Conservation (phyloP, 73 alveolate genomes). For the Uronychia setigera region DNA sequence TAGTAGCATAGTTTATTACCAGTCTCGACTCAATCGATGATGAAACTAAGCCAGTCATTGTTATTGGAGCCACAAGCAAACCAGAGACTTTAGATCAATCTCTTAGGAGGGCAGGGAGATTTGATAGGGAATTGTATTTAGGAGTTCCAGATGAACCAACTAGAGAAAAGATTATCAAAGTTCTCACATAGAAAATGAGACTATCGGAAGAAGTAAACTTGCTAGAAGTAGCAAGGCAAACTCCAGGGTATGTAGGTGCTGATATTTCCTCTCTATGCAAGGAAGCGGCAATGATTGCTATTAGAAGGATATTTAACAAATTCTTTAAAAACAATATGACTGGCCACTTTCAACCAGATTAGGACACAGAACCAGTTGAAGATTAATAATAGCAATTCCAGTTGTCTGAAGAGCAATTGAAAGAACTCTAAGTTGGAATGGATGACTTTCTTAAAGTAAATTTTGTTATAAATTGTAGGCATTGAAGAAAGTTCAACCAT, state of each 20-base stretch:
- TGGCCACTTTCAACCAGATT: too few species aligned
- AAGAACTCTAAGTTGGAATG: conserved; percentile 54
- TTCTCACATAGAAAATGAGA: conserved; percentile 76
- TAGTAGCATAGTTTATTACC: conserved; percentile 97
- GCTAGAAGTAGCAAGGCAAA: conserved; percentile 88
- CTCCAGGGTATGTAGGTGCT: conserved; percentile 99
- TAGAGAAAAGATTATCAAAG: conserved; percentile 83
- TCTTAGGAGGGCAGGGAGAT: conserved; percentile 99
- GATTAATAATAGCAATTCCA: background rate
- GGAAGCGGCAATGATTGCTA: conserved; percentile 92
- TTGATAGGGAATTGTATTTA: conserved; percentile 98
- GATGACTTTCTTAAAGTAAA: conserved; percentile 89
- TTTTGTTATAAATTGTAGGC: background rate
- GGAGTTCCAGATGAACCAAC: conserved; percentile 97
- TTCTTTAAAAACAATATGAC: background rate
- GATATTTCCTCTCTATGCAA: conserved; percentile 92
- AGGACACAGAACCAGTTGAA: conserved; percentile 9
- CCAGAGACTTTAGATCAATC: conserved; percentile 98
- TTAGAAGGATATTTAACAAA: conserved; percentile 54
- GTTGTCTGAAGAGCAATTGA: conserved; percentile 14
- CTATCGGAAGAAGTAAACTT: conserved; percentile 75
- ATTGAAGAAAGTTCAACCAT: conserved; percentile 94
- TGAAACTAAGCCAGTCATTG: conserved; percentile 72
- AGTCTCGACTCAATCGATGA: conserved; percentile 96
- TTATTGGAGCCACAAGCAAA: conserved; percentile 97